Percentiles rank a stretch among this genome's conserved stretches.
phyloP scores from a whole-genome alignment of 2,329 filamentous ascomycete genomes.

The Aureobasidium mangrovei region DNA sequence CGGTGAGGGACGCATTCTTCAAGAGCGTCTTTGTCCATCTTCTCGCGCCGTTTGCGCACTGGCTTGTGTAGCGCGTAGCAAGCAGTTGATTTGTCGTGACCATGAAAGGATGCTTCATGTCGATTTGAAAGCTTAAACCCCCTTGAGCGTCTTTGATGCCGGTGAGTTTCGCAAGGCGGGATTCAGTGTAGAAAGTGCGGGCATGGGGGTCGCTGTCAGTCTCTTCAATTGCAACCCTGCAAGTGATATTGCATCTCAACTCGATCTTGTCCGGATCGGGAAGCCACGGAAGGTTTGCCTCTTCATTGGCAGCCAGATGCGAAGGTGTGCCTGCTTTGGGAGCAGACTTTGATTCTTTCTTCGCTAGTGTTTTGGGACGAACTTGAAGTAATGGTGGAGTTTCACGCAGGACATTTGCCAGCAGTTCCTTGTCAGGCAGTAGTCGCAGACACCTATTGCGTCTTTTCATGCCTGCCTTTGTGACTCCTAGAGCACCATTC shows the following conservation, averaged over 20 bases:
- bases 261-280: background rate
- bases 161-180: conserved; percentile 6
- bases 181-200: background rate
- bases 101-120: conserved; percentile 20
- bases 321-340: background rate
- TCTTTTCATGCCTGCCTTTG: background rate
- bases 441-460: conserved; percentile 20
- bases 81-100: background rate
- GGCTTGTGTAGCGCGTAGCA: conserved; percentile 14
- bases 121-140: conserved; percentile 20
- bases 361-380: background rate
- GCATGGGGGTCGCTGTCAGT: background rate
- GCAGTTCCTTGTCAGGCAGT: conserved; percentile 23
- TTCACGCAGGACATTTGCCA: conserved; percentile 18
- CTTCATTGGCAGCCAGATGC: background rate
- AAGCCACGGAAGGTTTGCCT: conserved; percentile 8
- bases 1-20: conserved; percentile 16
- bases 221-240: background rate
- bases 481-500: background rate
- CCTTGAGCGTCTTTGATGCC: conserved; percentile 16
- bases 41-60: conserved; percentile 18
- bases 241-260: background rate
- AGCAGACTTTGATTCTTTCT: background rate
- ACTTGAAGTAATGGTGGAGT: background rate
- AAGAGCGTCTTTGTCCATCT: conserved; percentile 16